Conservation (phyloP, 352 stramenopile genomes). For the Halophytophthora batemanensis region DNA sequence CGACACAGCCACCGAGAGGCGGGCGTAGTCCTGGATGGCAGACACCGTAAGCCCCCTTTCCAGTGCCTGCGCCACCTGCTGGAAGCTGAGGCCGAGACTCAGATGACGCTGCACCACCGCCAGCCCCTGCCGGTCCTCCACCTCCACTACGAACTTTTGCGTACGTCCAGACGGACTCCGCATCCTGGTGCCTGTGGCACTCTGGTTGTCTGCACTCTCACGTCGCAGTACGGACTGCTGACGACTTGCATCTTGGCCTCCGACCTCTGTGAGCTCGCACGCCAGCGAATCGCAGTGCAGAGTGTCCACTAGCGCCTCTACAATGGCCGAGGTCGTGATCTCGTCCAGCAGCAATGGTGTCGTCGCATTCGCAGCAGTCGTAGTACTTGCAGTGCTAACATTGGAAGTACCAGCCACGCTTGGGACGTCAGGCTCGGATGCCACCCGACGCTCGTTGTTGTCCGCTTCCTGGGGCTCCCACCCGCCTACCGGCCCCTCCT, state of each 20-base stretch:
- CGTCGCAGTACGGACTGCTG: too few species aligned
- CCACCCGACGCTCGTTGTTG: too few species aligned
- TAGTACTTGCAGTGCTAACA: neutral
- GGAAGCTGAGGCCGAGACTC: constrained; percentile 12
- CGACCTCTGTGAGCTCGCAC: too few species aligned
- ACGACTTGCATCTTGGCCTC: too few species aligned
- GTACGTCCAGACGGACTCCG: too few species aligned
- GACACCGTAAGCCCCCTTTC: too few species aligned
- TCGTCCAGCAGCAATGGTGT: constrained; percentile 8
- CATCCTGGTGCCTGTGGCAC: neutral
- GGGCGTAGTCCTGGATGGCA: constrained; percentile 9
- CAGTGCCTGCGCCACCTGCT: constrained; percentile 9
- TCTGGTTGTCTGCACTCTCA: neutral
- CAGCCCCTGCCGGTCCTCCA: constrained; percentile 9
- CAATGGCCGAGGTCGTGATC: constrained; percentile 17
- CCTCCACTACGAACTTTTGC: constrained; percentile 2
- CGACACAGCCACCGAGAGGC: constrained; percentile 9
- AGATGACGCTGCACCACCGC: constrained; percentile 10
- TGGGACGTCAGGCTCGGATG: too few species aligned
- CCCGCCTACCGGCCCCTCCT: too few species aligned
- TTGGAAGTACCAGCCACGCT: too few species aligned
- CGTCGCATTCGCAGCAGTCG: neutral
- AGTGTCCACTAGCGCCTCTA: constrained; percentile 20
- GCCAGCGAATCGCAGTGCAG: neutral
- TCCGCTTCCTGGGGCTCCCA: too few species aligned